Base-by-base conservation (phyloP, 495 filamentous ascomycete genomes). In the Aspergillus campestris region DNA sequence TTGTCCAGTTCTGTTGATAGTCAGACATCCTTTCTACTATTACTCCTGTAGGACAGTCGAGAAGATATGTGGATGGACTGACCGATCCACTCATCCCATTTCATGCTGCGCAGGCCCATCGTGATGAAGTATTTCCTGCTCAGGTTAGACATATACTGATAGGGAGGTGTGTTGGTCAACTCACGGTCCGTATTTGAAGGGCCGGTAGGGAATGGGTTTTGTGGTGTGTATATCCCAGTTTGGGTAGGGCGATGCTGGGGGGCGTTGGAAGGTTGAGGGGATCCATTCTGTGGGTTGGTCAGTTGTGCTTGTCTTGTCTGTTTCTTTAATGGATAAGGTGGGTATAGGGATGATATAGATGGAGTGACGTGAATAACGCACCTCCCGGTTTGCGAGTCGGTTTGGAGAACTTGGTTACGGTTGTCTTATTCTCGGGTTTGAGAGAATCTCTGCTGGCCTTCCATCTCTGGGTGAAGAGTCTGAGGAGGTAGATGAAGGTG, bases 1-100 rank as follows among this genome's bases (percentile, higher is more conserved):
- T 84, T 89, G 66, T 95, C 89, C 32, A 94, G 78, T 65, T 94
- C 83, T 75, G n/a, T n/a, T n/a, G n/a, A n/a, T n/a, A n/a, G n/a
- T n/a, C n/a, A n/a, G n/a, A n/a, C n/a, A n/a, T n/a, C n/a, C n/a
- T n/a, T n/a, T n/a, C n/a, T n/a, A n/a, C n/a, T n/a, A n/a, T n/a
- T n/a, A n/a, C n/a, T n/a, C n/a, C n/a, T n/a, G 42, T 14, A 38
- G 24, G 24, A 7, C 18, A 5, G 28, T n/a, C 42, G 42, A 42
- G 38, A 43, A 43, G 51, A 32, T 46, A 32, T 45, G 10, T 32
- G 34, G 10, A 38, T n/a, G 38, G 8, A 41, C 57, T 49, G 43
- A 74, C 67, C 80, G 51, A 94, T 92, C 88, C 88, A 94, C 32
- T 88, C 84, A 53, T 83, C 79, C 70, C 82, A 86, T 49, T 83